A percentile compares a stretch with the other conserved stretches of the same genome.
These are phyloP conservation scores for Daldinia childiae DNA, from an alignment of 495 filamentous ascomycete genomes.

Conservation along the genomic window DNA sequence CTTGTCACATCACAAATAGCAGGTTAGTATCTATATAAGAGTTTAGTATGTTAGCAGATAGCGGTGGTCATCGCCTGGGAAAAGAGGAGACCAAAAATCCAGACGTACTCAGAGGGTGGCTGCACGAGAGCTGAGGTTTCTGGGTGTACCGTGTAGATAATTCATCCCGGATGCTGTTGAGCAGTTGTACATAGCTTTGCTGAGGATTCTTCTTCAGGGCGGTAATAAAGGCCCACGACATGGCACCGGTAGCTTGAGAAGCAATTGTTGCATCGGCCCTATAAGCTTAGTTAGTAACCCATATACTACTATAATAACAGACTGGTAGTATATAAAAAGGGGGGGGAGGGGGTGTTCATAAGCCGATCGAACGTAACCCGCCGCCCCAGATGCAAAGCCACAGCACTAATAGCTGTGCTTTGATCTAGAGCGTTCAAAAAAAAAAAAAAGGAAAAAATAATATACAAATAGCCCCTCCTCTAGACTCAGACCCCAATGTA, in stretches of 20 bases:
- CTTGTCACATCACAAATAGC: slow-evolving; percentile 61
- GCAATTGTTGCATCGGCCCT: slow-evolving; percentile 72
- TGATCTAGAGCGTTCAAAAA: slow-evolving; percentile 54
- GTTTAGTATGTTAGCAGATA: slow-evolving; percentile 33
- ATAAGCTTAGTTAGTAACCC: slow-evolving; percentile 9
- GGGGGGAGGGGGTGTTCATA: neutral
- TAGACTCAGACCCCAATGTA: slow-evolving; percentile 6
- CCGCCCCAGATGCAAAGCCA: slow-evolving; percentile 61
- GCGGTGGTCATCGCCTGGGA: slow-evolving; percentile 28
- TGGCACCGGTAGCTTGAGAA: slow-evolving; percentile 93
- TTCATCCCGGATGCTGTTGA: slow-evolving; percentile 96
- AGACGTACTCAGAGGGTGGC: slow-evolving; percentile 90
- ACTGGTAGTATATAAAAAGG: neutral
- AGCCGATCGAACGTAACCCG: slow-evolving; percentile 62
- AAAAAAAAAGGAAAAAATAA: slow-evolving; percentile 15
- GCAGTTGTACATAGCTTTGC: slow-evolving; percentile 94
- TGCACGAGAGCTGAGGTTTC: slow-evolving; percentile 96
- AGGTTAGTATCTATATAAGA: slow-evolving; percentile 58
- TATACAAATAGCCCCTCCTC: slow-evolving; percentile 28
- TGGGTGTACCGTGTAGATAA: slow-evolving; percentile 88
- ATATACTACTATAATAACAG: neutral
- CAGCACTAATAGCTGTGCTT: slow-evolving; percentile 47
- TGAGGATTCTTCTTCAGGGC: slow-evolving; percentile 96
- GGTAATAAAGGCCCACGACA: slow-evolving; percentile 97
- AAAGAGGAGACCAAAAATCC: slow-evolving; percentile 18